Evolutionary conservation across 1,284 basidiomycete species (phyloP).

Genomic region (Somion occarium): DNA sequence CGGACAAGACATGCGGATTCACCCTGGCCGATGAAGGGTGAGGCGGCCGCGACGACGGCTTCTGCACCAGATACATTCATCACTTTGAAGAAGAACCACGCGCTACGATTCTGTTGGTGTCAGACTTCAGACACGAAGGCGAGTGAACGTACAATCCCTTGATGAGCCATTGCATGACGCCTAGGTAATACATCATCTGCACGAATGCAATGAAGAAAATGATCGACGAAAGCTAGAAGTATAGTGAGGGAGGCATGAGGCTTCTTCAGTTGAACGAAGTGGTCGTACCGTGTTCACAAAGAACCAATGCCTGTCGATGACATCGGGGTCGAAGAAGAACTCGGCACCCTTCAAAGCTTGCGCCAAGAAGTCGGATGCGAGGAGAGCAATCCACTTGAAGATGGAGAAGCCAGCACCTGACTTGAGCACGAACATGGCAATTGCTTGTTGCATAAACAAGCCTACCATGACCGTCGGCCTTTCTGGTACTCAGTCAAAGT

Average conservation of each 20-base stretch:
- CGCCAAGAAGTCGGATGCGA: constrained; percentile 68
- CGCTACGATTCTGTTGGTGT: constrained; percentile 36
- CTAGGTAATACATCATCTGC: constrained; percentile 83
- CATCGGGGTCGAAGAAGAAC: constrained; percentile 75
- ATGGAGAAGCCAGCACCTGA: constrained; percentile 73
- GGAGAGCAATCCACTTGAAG: constrained; percentile 76
- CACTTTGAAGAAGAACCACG: constrained; percentile 90
- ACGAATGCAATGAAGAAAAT: constrained; percentile 88
- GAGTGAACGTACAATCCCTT: constrained; percentile 58
- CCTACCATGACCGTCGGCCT: constrained; percentile 84
- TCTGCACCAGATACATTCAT: constrained; percentile 88
- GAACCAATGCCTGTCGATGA: constrained; percentile 65
- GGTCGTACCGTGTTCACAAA: constrained; percentile 67
- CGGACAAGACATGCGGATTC: constrained; percentile 82
- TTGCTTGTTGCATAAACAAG: constrained; percentile 76
- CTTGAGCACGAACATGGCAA: constrained; percentile 86
- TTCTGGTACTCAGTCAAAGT: not conserved
- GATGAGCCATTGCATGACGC: constrained; percentile 88
- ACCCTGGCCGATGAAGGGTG: constrained; percentile 89
- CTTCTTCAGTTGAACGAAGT: constrained; percentile 5
- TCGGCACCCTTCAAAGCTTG: constrained; percentile 59
- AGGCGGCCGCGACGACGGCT: constrained; percentile 87
- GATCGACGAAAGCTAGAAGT: constrained; percentile 60
- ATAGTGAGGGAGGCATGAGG: constrained; percentile 4
- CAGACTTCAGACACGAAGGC: constrained; percentile 4